These are phyloP conservation scores for Aspergillus heteromorphus DNA, from an alignment of 495 filamentous ascomycete species.

Conservation along the genomic window DNA sequence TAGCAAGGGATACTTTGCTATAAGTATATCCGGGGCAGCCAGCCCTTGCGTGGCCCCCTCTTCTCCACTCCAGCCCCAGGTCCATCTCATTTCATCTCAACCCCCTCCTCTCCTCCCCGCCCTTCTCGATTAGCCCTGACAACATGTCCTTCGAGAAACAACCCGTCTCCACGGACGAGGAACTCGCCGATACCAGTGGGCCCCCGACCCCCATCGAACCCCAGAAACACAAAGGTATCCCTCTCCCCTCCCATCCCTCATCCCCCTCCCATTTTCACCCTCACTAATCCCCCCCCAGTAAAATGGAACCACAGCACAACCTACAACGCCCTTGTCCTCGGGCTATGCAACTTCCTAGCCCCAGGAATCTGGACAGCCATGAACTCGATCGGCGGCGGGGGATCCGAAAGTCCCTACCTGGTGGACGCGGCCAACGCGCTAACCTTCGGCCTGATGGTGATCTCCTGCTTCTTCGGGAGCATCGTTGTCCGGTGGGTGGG, in stretches of 20 bases:
- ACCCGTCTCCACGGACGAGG: neutral
- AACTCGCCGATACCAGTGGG: neutral
- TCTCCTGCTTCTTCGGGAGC: conserved; percentile 54
- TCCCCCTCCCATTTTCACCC: neutral
- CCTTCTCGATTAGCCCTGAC: too few relatives aligned
- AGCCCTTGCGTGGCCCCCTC: neutral
- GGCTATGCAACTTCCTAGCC: conserved; percentile 56
- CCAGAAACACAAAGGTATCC: neutral
- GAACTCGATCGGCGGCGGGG: conserved; percentile 65
- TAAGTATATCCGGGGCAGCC: neutral
- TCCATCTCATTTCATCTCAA: neutral
- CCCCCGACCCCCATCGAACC: neutral
- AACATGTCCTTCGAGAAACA: neutral
- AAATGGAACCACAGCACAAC: conserved; percentile 62
- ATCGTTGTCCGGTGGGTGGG: conserved; percentile 53
- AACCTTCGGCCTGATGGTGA: conserved; percentile 61
- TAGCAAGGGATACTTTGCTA: too few relatives aligned
- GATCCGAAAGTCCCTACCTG: conserved; percentile 55
- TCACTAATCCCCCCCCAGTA: conserved; percentile 25
- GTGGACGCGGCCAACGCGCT: conserved; percentile 66
- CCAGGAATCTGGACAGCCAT: conserved; percentile 67
- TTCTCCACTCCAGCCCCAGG: too few relatives aligned
- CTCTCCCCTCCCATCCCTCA: conserved; percentile 12
- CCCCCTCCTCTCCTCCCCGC: neutral
- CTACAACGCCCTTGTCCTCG: conserved; percentile 59